These are phyloP conservation scores for Tulasnella sp. DNA, from an alignment of 768 basidiomycete species.

Conservation along the genomic window DNA sequence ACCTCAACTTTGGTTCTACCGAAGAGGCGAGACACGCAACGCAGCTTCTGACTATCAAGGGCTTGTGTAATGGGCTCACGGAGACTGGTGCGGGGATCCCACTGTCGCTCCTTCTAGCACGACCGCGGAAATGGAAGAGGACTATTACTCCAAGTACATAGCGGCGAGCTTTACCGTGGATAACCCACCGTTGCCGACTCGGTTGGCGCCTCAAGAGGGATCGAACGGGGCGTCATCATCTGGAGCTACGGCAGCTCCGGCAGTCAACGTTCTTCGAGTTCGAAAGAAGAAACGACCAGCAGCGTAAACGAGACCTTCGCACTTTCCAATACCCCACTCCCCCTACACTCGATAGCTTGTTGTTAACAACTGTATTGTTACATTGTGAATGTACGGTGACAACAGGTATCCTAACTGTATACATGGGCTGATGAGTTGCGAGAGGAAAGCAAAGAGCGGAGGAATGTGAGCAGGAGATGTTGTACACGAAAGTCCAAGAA, in stretches of 20 bases:
- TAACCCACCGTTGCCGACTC: slow-evolving; percentile 23
- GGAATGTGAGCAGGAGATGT: not conserved
- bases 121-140: not conserved
- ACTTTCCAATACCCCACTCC: not conserved
- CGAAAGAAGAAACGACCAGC: slow-evolving; percentile 29
- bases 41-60: too few relatives aligned
- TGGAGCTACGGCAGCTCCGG: not conserved
- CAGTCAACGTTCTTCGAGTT: slow-evolving; percentile 28
- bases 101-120: not conserved
- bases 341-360: too few relatives aligned
- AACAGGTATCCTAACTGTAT: not conserved
- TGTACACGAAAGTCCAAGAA: too few relatives aligned
- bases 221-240: not conserved
- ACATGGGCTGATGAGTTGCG: not conserved
- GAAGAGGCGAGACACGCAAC: too few relatives aligned
- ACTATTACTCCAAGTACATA: slow-evolving; percentile 18
- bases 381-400: not conserved
- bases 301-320: not conserved
- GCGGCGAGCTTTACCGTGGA: not conserved
- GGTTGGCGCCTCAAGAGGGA: not conserved
- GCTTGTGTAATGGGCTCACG: too few relatives aligned
- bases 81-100: too few relatives aligned
- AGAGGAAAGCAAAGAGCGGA: not conserved
- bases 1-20: too few relatives aligned
- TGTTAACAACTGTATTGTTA: not conserved